Percentiles rank a stretch among this genome's conserved stretches.
Evolutionary conservation across 306 rosid species (phyloP).

Genomic region (Rosa rugosa): DNA sequence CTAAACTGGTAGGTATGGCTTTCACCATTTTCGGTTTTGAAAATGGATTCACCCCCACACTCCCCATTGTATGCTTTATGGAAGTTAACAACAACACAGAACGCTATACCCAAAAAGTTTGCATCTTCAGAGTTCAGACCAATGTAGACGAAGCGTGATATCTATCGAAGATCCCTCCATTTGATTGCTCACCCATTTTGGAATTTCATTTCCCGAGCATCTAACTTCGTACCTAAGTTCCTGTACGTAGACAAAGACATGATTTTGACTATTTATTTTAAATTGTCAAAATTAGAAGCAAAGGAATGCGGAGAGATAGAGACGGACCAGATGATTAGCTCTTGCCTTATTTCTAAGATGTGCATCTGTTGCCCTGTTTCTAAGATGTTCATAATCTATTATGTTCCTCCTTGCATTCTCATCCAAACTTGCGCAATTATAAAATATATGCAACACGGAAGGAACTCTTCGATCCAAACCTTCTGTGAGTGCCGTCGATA

Average conservation of each 20-base stretch:
- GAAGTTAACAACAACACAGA: neutral
- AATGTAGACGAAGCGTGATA: neutral
- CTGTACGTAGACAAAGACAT: neutral
- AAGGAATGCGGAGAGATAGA: neutral
- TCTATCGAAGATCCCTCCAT: neutral
- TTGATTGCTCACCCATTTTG: neutral
- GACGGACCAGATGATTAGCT: neutral
- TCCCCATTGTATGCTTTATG: too few relatives aligned
- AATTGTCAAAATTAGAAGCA: neutral
- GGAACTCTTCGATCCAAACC: too few relatives aligned
- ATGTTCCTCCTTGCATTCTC: neutral
- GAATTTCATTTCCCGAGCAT: slow-evolving; percentile 12
- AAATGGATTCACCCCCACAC: too few relatives aligned
- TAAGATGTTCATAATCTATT: neutral
- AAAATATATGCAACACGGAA: neutral
- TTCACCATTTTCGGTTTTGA: neutral
- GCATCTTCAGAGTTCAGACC: neutral
- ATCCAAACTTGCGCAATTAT: slow-evolving; percentile 4
- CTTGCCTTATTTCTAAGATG: neutral
- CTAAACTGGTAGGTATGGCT: neutral
- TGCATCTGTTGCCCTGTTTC: neutral
- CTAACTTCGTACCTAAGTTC: neutral
- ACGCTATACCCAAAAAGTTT: slow-evolving; percentile 11
- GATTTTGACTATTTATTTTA: neutral
- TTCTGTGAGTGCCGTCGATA: neutral